Conservation (phyloP, 1,284 basidiomycete genomes). For the Ustilago xerochloae region DNA sequence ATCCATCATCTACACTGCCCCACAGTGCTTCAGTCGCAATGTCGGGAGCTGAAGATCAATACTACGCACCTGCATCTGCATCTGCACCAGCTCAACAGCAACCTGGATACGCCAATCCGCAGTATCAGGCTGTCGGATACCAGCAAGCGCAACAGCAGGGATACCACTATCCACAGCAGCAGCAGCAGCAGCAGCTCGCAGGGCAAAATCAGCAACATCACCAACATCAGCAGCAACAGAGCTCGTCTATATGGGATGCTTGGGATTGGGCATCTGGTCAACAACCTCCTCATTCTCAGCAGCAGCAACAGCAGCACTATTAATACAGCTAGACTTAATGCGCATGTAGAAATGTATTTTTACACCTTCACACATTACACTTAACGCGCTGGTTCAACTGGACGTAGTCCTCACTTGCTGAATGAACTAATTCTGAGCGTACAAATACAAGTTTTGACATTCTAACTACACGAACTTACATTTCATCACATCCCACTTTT, state of each 20-base stretch:
- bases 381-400: too few species aligned
- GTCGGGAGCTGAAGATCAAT: not conserved
- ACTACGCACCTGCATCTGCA: constrained; percentile 1
- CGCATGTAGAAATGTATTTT: not conserved
- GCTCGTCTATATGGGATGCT: constrained; percentile 25
- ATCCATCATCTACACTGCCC: not conserved
- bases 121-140: not conserved
- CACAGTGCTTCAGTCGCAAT: not conserved
- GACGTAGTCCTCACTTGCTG: too few species aligned
- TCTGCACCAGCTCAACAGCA: too few species aligned
- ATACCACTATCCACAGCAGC: not conserved
- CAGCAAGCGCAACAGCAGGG: too few species aligned
- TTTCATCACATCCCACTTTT: not conserved
- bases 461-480: too few species aligned
- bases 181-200: not conserved
- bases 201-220: not conserved
- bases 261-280: constrained; percentile 24
- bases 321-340: not conserved
- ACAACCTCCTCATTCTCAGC: not conserved
- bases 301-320: constrained; percentile 12
- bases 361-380: too few species aligned
- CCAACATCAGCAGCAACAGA: not conserved
- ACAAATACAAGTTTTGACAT: too few species aligned
- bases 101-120: not conserved
- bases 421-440: too few species aligned